Evolutionary conservation across 2,329 filamentous ascomycete species (phyloP), one percentile per base, ranked within the genome.

Genomic region (Colletotrichum abscissum): DNA sequence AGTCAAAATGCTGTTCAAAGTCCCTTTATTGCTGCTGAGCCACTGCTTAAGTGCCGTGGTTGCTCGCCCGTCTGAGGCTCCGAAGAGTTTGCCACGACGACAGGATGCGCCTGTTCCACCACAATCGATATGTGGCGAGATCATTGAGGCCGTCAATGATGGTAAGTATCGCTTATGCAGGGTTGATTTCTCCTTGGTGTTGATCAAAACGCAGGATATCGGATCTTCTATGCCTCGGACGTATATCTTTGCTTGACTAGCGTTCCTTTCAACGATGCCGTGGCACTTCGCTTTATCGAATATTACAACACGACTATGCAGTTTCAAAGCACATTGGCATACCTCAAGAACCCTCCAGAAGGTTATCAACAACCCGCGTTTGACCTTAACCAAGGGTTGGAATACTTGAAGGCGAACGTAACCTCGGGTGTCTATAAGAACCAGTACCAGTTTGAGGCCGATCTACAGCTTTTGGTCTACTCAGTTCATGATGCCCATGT

Each of bases 231-330:
- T 16, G 63, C 69, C 12, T 46, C 19, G 4, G 63, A 67, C 9
- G 64, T 57, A 5, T 68, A 72, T 28, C 46, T 56, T 28, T 72
- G 69, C 19, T 38, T 72, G 19, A 72, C 16, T 1, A 72, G 69
- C 28, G 69, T 72, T 2, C 69, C 69, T 4, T 68, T 68, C 26
- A 52, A 72, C 35, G 63, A 60, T n/a, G 63, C 64, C 35, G 42
- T 63, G 33, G 69, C 69, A 6, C 69, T 72, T 9, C 69, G 69
- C 5, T 68, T 72, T 19, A 72, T 72, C 56, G 69, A 68, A 7
- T 72, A 72, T 12, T 72, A 72, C 64, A 72, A 72, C 49, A 56
- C 56, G 19, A 72, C 69, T n/a, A 72, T 72, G 69, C 64, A 72
- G 19, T 72, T 72, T 16, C 69, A 72, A 26, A 72, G 69, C 22